A percentile compares a stretch with the other conserved stretches of the same genome.
phyloP scores from a whole-genome alignment of 1,139 yeast species.

The Chernovozyma aurita region DNA sequence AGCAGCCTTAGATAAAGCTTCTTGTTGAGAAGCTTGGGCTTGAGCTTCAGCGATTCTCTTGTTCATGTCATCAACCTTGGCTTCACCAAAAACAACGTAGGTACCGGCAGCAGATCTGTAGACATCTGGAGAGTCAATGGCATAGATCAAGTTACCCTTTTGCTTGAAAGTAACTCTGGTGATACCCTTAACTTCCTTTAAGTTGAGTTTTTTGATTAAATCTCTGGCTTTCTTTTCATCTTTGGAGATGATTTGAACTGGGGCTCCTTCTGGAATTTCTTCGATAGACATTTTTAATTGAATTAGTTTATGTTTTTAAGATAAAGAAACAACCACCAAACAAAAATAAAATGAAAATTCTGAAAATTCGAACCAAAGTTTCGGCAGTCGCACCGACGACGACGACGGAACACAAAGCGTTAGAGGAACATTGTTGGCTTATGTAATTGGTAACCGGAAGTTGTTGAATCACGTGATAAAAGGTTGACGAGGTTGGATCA shows the following conservation, averaged over 20 bases:
- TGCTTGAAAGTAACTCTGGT: slow-evolving; percentile 95
- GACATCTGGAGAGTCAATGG: slow-evolving; percentile 93
- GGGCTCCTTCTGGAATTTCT: slow-evolving; percentile 85
- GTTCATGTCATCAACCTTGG: slow-evolving; percentile 89
- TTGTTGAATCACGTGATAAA: no score
- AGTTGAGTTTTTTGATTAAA: slow-evolving; percentile 80
- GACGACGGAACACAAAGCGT: neutral
- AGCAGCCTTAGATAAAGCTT: slow-evolving; percentile 62
- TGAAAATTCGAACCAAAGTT: neutral
- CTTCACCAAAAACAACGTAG: slow-evolving; percentile 96
- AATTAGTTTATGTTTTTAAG: neutral
- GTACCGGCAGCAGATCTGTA: slow-evolving; percentile 93
- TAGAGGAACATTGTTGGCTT: no score
- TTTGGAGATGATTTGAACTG: slow-evolving; percentile 78
- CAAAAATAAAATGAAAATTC: no score
- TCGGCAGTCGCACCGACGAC: neutral
- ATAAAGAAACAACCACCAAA: neutral
- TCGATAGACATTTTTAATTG: slow-evolving; percentile 50
- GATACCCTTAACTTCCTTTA: slow-evolving; percentile 89
- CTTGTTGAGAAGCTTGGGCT: slow-evolving; percentile 45
- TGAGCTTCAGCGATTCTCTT: slow-evolving; percentile 70
- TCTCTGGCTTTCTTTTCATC: slow-evolving; percentile 97
- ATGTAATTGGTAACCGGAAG: no score
- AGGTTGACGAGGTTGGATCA: no score
- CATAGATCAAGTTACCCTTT: slow-evolving; percentile 88